Evolutionary conservation across 306 rosid species (phyloP).

Genomic region (Acmispon strigosus): DNA sequence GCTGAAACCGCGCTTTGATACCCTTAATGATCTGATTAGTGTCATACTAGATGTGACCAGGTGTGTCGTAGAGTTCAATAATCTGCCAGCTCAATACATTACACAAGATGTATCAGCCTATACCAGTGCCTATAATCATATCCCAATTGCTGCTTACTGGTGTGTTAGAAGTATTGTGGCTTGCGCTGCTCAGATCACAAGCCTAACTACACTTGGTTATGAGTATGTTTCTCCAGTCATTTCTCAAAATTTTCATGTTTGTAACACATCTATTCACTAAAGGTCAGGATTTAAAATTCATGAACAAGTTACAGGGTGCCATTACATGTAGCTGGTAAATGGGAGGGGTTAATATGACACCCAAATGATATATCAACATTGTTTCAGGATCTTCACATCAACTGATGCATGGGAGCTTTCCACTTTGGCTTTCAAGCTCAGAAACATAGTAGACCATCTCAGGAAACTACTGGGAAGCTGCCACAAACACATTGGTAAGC

Average conservation of each 20-base stretch:
- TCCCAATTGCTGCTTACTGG: constrained; percentile 45
- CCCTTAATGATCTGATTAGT: constrained; percentile 36
- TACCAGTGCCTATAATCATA: constrained; percentile 21
- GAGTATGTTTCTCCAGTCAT: constrained; percentile 29
- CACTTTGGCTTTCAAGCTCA: constrained; percentile 55
- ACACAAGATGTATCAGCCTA: constrained; percentile 27
- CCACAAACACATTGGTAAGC: constrained; percentile 36
- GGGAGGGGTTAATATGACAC: not conserved
- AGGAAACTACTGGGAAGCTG: constrained; percentile 37
- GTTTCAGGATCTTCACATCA: constrained; percentile 43
- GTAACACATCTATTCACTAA: not conserved
- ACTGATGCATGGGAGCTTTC: constrained; percentile 67
- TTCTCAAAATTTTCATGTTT: not conserved
- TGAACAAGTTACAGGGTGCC: not conserved
- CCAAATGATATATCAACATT: not conserved
- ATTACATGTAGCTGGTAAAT: not conserved
- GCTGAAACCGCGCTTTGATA: constrained; percentile 40
- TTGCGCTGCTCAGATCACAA: constrained; percentile 38
- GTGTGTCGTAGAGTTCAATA: constrained; percentile 34
- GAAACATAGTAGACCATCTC: constrained; percentile 44
- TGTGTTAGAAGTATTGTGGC: constrained; percentile 31
- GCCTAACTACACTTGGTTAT: constrained; percentile 39
- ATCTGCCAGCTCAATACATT: constrained; percentile 31
- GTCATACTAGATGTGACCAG: constrained; percentile 37
- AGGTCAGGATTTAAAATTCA: not conserved